Evolutionary conservation across 2,329 filamentous ascomycete genomes (phyloP).

Genomic region (Simplicillium sp.): DNA sequence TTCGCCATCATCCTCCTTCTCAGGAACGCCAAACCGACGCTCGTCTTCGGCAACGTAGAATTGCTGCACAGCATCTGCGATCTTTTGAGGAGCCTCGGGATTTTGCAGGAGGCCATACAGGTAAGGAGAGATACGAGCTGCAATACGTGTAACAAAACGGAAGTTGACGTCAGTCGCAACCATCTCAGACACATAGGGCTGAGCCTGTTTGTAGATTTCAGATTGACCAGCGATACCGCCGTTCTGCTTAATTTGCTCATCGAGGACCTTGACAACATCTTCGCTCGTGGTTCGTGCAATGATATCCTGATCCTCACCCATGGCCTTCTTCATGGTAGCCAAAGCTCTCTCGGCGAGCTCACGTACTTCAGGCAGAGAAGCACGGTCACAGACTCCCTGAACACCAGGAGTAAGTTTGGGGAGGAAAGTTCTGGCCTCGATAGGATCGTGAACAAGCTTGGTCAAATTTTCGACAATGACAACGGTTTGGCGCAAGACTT

Average conservation of each 20-base stretch:
- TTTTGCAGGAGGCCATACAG: slow-evolving; percentile 60
- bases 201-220: slow-evolving; percentile 58
- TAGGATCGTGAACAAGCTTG: slow-evolving; percentile 90
- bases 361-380: slow-evolving; percentile 88
- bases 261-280: slow-evolving; percentile 66
- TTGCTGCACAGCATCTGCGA: slow-evolving; percentile 66
- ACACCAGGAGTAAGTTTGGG: slow-evolving; percentile 93
- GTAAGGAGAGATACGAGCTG: slow-evolving; percentile 62
- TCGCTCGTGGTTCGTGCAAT: slow-evolving; percentile 59
- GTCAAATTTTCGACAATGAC: slow-evolving; percentile 97
- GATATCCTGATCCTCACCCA: slow-evolving; percentile 61
- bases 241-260: slow-evolving; percentile 64
- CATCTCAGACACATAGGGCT: slow-evolving; percentile 72
- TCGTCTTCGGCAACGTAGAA: slow-evolving; percentile 78
- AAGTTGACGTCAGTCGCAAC: slow-evolving; percentile 82
- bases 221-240: slow-evolving; percentile 49
- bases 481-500: slow-evolving; percentile 89
- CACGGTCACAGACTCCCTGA: slow-evolving; percentile 75
- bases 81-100: slow-evolving; percentile 46
- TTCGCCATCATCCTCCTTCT: slow-evolving; percentile 86
- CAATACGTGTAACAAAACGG: slow-evolving; percentile 66
- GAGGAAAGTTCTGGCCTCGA: slow-evolving; percentile 89
- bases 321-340: slow-evolving; percentile 85
- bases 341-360: slow-evolving; percentile 78
- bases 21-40: slow-evolving; percentile 74